A percentile compares a stretch with the other conserved stretches of the same genome.
These are phyloP conservation scores for Athelia psychrophila DNA, from an alignment of 1,284 basidiomycete genomes.

Conservation along the genomic window DNA sequence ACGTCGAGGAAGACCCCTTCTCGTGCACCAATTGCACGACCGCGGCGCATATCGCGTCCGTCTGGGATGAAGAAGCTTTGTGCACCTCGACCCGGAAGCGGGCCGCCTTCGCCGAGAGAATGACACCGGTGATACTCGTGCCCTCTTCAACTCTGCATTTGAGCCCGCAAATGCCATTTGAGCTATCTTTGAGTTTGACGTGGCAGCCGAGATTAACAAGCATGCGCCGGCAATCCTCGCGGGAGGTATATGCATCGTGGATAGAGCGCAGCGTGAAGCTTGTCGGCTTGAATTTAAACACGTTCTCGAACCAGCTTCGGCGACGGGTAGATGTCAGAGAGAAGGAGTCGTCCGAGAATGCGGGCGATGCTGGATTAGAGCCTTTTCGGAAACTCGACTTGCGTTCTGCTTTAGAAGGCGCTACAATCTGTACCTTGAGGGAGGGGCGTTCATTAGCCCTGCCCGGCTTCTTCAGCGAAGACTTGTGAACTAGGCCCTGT, in stretches of 20 bases:
- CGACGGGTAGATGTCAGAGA: constrained; percentile 52
- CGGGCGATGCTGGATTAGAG: constrained; percentile 33
- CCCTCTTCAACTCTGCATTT: constrained; percentile 66
- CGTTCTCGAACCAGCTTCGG: constrained; percentile 84
- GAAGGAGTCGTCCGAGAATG: constrained; percentile 43
- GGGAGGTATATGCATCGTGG: constrained; percentile 65
- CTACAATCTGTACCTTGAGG: constrained; percentile 49
- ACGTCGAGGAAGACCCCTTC: constrained; percentile 79
- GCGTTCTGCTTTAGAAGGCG: constrained; percentile 33
- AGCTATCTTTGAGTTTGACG: constrained; percentile 65
- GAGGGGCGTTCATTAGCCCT: constrained; percentile 17
- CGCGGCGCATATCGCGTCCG: constrained; percentile 48
- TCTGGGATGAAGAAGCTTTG: constrained; percentile 38
- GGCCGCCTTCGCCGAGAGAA: constrained; percentile 58
- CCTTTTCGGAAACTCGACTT: constrained; percentile 42
- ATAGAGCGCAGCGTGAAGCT: constrained; percentile 63
- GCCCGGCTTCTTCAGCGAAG: constrained; percentile 39
- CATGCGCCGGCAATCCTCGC: constrained; percentile 71
- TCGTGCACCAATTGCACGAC: constrained; percentile 75
- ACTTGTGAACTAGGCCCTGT: constrained; percentile 32
- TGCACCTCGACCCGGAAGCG: constrained; percentile 80
- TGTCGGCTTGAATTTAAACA: constrained; percentile 85
- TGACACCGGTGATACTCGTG: constrained; percentile 54
- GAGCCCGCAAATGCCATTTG: constrained; percentile 58
- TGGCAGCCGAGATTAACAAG: constrained; percentile 71